Base-by-base conservation (phyloP, 2,329 filamentous ascomycete species). In the Trichoderma breve region DNA sequence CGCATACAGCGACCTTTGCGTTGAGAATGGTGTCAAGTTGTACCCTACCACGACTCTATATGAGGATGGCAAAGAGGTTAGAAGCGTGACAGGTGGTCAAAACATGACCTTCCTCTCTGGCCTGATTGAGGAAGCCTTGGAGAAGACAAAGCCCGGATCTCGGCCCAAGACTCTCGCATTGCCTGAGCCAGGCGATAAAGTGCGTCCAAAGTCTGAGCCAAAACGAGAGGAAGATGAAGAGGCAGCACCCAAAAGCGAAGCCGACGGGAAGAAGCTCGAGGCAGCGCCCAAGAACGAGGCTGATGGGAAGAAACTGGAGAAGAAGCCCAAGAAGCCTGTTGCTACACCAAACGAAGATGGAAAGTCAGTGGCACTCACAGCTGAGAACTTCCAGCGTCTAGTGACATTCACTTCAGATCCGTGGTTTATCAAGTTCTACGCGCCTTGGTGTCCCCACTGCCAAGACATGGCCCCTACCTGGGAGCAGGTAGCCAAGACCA, bases 371-470 rank as follows among this genome's bases (percentile, higher is more conserved):
- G 83, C 90, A 7, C 86, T 99, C 67, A 94, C 90, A 2, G 91
- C 93, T 0, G 94, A 98, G 79, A 93, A 86, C 74, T 99, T 99
- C 84, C 92, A 97, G 80, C 90, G 89, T 72, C 85, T 92, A 47
- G 95, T 99, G 61, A 97, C 94, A 3, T 92, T 91, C 80, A 94
- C 94, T 0, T 90, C 93, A 74, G 94, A 98, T 74, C 92, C 95
- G 6, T 99, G 96, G 96, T 98, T 99, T 79, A 90, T 99, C 86
- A 99, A 99, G 82, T 98, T 99, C 81, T 98, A 98, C 80, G 95
- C 94, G 21, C 97, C 96, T 6, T 98, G 95, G 96, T 99, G 96
- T 81, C 90, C 91, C 76, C 96, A 99, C 82, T 99, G 97, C 82
- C 93, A 97, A 83, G 93, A 93, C 47, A 90, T 99, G 87, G 93